These are phyloP conservation scores for Mycena indigotica DNA, from an alignment of 768 basidiomycete species.

Conservation along the genomic window DNA sequence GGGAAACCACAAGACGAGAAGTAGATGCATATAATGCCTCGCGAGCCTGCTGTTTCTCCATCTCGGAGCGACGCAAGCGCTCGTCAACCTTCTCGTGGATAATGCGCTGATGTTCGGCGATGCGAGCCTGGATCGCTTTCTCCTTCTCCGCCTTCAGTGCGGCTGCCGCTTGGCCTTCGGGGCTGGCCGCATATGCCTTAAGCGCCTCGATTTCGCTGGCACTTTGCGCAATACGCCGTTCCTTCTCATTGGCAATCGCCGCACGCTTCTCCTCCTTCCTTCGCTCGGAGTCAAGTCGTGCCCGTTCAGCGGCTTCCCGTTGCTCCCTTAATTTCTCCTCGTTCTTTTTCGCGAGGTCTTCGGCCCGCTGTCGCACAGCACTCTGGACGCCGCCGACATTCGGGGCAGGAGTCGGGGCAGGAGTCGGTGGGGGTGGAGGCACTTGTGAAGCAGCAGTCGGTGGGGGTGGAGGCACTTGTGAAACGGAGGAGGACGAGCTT, in stretches of 20 bases:
- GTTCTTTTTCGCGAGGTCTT: neutral
- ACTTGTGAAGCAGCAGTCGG: too few relatives aligned
- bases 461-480: too few relatives aligned
- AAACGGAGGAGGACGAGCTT: too few relatives aligned
- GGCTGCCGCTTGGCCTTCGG: neutral
- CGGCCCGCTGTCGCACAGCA: neutral
- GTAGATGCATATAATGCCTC: too few relatives aligned
- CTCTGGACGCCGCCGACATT: neutral
- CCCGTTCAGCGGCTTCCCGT: neutral
- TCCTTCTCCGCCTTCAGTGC: neutral
- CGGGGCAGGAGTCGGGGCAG: neutral
- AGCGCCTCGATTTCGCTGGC: neutral
- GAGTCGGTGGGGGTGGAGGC: too few relatives aligned
- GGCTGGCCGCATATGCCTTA: neutral
- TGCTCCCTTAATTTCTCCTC: neutral
- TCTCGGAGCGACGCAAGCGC: neutral
- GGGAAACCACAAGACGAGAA: too few relatives aligned
- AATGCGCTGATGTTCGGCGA: neutral
- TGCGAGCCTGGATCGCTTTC: neutral
- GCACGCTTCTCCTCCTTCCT: neutral
- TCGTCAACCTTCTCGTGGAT: neutral
- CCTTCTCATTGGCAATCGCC: neutral
- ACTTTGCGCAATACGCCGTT: neutral
- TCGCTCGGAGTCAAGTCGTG: neutral
- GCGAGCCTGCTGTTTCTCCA: neutral